phyloP scores from a whole-genome alignment of 108 stramenopile species.

The Cyclostephanos tholiformis region DNA sequence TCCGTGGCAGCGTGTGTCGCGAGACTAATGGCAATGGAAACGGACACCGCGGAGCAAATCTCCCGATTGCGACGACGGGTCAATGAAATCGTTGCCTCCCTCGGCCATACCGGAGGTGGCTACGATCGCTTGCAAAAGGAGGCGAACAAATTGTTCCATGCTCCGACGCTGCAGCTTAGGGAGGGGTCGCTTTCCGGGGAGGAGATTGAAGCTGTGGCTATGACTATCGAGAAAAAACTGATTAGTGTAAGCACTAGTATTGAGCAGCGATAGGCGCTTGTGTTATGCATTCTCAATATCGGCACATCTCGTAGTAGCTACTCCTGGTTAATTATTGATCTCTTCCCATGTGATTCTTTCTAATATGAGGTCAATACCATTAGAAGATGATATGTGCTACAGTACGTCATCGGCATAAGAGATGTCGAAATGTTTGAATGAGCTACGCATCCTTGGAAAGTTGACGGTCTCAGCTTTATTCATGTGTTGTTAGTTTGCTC shows the following conservation, averaged over 20 bases:
- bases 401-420: too few relatives aligned
- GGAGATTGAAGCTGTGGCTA: conserved; percentile 20
- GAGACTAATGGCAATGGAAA: conserved; percentile 32
- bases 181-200: conserved; percentile 14
- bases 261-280: neutral
- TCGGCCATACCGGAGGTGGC: conserved; percentile 7
- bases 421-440: too few relatives aligned
- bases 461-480: too few relatives aligned
- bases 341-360: too few relatives aligned
- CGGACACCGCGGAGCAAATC: conserved; percentile 24
- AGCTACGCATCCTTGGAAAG: too few relatives aligned
- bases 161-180: conserved; percentile 59
- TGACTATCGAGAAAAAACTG: conserved; percentile 25
- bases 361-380: too few relatives aligned
- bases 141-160: conserved; percentile 52
- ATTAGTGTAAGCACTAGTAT: neutral
- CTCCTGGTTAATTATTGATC: too few relatives aligned
- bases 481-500: too few relatives aligned
- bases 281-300: neutral
- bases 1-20: conserved; percentile 45
- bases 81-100: conserved; percentile 21
- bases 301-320: neutral
- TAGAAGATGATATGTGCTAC: too few relatives aligned
- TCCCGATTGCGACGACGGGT: conserved; percentile 31
- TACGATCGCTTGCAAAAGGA: conserved; percentile 21